These are phyloP conservation scores for Diaporthe vaccinii DNA, from an alignment of 2,329 filamentous ascomycete genomes.

Conservation along the genomic window DNA sequence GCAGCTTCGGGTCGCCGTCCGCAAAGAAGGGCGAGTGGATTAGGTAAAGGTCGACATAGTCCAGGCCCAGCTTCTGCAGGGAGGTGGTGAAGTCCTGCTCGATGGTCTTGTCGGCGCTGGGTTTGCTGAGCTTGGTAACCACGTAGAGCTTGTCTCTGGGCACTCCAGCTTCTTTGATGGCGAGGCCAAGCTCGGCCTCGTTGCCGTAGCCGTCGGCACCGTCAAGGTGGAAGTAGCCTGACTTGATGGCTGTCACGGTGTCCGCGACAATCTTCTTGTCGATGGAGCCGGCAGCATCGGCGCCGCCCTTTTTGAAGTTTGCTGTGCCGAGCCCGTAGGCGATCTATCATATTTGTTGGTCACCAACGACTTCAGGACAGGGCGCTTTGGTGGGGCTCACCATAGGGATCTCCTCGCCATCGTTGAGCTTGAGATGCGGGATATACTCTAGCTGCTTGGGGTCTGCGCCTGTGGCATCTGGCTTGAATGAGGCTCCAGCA, in stretches of 20 bases:
- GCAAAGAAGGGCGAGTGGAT: constrained; percentile 71
- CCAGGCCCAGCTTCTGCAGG: constrained; percentile 74
- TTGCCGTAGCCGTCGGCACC: constrained; percentile 79
- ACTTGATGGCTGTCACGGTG: constrained; percentile 73
- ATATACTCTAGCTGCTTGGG: constrained; percentile 59
- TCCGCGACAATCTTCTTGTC: constrained; percentile 66
- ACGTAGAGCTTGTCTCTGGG: constrained; percentile 79
- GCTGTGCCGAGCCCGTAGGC: constrained; percentile 82
- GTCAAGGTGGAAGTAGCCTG: constrained; percentile 70
- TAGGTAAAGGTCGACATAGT: constrained; percentile 81
- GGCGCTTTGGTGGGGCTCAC: constrained; percentile 55
- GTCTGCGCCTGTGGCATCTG: constrained; percentile 54
- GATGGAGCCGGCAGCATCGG: constrained; percentile 56
- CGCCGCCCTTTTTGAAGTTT: constrained; percentile 66
- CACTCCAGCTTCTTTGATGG: constrained; percentile 76
- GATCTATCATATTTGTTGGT: constrained; percentile 60
- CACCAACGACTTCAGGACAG: neutral
- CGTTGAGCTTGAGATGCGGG: constrained; percentile 77
- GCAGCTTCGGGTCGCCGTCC: constrained; percentile 56
- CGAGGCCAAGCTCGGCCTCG: constrained; percentile 78
- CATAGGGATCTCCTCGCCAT: constrained; percentile 80
- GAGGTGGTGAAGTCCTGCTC: constrained; percentile 69
- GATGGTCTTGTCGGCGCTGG: constrained; percentile 49
- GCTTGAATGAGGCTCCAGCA: constrained; percentile 54
- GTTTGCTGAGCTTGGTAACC: constrained; percentile 68